These are phyloP conservation scores for Aureobasidium sp. DNA, from an alignment of 2,329 filamentous ascomycete genomes.

Conservation along the genomic window DNA sequence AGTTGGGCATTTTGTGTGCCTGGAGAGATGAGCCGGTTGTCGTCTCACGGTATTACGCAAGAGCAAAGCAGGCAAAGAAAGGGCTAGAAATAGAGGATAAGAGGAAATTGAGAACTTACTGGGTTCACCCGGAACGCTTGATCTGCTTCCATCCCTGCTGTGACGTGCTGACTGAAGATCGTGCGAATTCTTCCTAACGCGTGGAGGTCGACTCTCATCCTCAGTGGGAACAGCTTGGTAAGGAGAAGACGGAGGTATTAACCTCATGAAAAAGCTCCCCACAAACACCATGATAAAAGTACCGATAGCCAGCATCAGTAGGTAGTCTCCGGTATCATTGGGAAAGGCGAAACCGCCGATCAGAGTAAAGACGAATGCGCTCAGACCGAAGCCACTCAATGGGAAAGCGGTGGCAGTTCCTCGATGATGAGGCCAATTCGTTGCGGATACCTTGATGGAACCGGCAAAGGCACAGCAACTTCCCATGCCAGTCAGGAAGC, in stretches of 20 bases:
- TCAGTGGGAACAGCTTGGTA: constrained; percentile 52
- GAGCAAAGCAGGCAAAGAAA: background rate
- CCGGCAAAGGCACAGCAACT: constrained; percentile 88
- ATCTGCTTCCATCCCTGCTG: constrained; percentile 34
- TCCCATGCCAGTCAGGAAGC: constrained; percentile 78
- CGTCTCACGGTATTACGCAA: background rate
- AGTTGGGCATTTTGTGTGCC: constrained; percentile 32
- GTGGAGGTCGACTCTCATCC: constrained; percentile 40
- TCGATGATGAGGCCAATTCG: constrained; percentile 86
- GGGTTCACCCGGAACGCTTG: constrained; percentile 46
- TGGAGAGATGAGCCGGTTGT: constrained; percentile 16
- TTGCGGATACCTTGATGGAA: constrained; percentile 73
- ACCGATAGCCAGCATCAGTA: constrained; percentile 72
- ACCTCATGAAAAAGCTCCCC: constrained; percentile 78
- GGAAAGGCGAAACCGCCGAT: constrained; percentile 72
- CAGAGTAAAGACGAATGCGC: constrained; percentile 91
- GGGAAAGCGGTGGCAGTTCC: constrained; percentile 94
- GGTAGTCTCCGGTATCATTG: constrained; percentile 72
- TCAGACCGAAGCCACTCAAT: constrained; percentile 84
- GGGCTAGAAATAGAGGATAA: background rate
- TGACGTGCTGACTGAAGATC: constrained; percentile 35
- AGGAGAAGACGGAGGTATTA: constrained; percentile 53
- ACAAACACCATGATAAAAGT: constrained; percentile 69
- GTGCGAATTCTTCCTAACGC: constrained; percentile 39
- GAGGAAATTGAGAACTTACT: constrained; percentile 47